These are phyloP conservation scores for Suhomyces terraborum DNA, from an alignment of 1,139 yeast species.

Conservation along the genomic window DNA sequence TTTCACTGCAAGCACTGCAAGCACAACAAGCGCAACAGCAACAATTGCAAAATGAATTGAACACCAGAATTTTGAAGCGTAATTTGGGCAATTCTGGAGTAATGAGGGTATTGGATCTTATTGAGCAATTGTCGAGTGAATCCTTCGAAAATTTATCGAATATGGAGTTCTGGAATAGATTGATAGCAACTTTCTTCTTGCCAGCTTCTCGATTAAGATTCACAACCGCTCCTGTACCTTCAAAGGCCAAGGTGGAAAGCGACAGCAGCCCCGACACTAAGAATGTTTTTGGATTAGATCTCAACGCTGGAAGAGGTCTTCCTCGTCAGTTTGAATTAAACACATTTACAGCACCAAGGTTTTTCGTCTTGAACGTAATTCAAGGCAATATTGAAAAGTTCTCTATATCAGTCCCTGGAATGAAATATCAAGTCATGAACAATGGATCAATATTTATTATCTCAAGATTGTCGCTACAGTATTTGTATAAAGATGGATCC, in stretches of 20 bases:
- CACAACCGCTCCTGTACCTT: conserved; percentile 22
- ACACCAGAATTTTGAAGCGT: conserved; percentile 40
- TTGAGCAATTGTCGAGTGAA: conserved; percentile 42
- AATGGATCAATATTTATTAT: conserved; percentile 67
- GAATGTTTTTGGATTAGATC: conserved; percentile 14
- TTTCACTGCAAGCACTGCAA: conserved; percentile 7
- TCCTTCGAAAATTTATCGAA: conserved; percentile 30
- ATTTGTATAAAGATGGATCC: conserved; percentile 69
- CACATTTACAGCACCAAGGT: conserved; percentile 65
- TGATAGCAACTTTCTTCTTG: conserved; percentile 38
- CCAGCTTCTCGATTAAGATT: conserved; percentile 34
- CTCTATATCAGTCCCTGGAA: conserved; percentile 60
- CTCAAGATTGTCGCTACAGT: conserved; percentile 55
- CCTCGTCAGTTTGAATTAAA: conserved; percentile 64
- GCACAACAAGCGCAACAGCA: conserved; percentile 18
- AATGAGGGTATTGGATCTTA: conserved; percentile 39
- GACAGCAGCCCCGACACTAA: conserved; percentile 11
- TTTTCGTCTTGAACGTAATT: conserved; percentile 55
- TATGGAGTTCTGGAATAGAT: conserved; percentile 42
- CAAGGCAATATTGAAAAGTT: conserved; percentile 56
- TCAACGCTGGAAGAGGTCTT: conserved; percentile 13
- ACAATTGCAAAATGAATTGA: conserved; percentile 36
- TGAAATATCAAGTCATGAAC: conserved; percentile 66
- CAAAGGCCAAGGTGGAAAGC: conserved; percentile 2
- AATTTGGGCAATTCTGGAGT: conserved; percentile 51